Base-by-base conservation (phyloP, 208 protist genomes). In the Angomonas desouzai region DNA sequence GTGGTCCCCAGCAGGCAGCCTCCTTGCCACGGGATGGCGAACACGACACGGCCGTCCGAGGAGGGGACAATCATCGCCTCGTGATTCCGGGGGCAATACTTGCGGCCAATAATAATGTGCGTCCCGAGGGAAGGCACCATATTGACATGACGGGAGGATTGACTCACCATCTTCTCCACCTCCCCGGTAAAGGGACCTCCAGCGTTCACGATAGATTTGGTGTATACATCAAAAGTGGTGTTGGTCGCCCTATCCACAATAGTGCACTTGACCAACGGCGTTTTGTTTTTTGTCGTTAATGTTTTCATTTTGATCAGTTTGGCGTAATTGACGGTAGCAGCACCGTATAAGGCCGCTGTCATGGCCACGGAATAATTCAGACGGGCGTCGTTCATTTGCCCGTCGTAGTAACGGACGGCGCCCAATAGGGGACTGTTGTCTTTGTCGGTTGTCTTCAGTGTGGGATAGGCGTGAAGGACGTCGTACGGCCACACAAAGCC, bases 301-400 rank as follows among this genome's bases (percentile, higher is more conserved):
- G 81, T 56, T 33, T 83, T 72, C 56, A 95, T 79, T 47, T 68
- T 55, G 38, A 75, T 76, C 32, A 92, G 87, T 67, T 82, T 79
- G 22, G 83, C 79, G 77, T 99, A 93, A 77, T 99, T 99, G 20
- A 85, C 72, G n/a, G 92, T 87, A n/a, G 83, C 72, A 3, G 97
- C 94, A 30, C 96, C 90, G 58, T 91, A 81, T 13, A 81, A 79
- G 27, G 89, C 83, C 7, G 97, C 96, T 32, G 97, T 98, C 55
- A 98, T 78, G 4, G 95, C 97, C 13, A 97, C 81, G 0, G 70
- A 66, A 32, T 98, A 71, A 74, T 97, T 98, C 68, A 98, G 83
- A n/a, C 97, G 89, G 1, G 97, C 82, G 66, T 99, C 97, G 80
- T 99, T 97, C 79, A 97, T 91, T 77, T 97, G 92, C 2, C 96